A percentile compares a stretch with the other conserved stretches of the same genome.
Conservation (phyloP, 805 yeast genomes). For the Saccharomyces kudriavzevii region DNA sequence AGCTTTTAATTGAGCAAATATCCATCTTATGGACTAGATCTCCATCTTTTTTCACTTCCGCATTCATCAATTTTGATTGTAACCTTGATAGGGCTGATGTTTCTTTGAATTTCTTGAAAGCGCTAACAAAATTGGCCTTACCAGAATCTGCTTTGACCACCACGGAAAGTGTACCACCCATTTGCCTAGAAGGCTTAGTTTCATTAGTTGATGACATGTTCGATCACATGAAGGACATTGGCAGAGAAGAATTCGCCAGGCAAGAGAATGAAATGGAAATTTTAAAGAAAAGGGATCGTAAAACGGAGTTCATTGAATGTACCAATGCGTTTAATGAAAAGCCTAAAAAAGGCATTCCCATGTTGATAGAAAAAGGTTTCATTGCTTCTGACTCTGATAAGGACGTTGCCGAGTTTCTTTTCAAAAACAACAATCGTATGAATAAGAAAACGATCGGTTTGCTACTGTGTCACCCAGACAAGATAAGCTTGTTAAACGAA, state of each 20-base stretch:
- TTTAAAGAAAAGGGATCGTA: conserved; percentile 36
- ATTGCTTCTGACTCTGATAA: conserved; percentile 44
- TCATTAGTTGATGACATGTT: conserved; percentile 58
- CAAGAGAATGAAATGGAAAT: conserved; percentile 16
- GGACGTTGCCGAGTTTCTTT: conserved; percentile 70
- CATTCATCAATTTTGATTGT: conserved; percentile 83
- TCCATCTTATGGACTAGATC: conserved; percentile 76
- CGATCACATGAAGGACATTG: conserved; percentile 32
- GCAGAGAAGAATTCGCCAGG: conserved; percentile 19
- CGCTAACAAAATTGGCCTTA: conserved; percentile 67
- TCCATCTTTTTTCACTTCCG: conserved; percentile 64
- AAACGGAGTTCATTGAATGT: conserved; percentile 70
- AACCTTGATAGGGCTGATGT: conserved; percentile 80
- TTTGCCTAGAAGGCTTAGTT: conserved; percentile 81
- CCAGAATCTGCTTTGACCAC: conserved; percentile 78
- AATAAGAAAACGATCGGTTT: conserved; percentile 88
- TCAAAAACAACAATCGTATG: conserved; percentile 68
- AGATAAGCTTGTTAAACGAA: conserved; percentile 46
- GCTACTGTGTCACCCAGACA: conserved; percentile 68
- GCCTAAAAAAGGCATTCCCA: conserved; percentile 66
- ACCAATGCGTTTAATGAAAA: conserved; percentile 69
- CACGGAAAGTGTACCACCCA: conserved; percentile 84
- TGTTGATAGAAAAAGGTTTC: conserved; percentile 58
- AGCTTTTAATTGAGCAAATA: conserved; percentile 73
- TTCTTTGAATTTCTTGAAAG: conserved; percentile 55